Evolutionary conservation across 495 filamentous ascomycete species (phyloP), one percentile per base, ranked within the genome.

Genomic region (Penicillium cosmopolitanum): DNA sequence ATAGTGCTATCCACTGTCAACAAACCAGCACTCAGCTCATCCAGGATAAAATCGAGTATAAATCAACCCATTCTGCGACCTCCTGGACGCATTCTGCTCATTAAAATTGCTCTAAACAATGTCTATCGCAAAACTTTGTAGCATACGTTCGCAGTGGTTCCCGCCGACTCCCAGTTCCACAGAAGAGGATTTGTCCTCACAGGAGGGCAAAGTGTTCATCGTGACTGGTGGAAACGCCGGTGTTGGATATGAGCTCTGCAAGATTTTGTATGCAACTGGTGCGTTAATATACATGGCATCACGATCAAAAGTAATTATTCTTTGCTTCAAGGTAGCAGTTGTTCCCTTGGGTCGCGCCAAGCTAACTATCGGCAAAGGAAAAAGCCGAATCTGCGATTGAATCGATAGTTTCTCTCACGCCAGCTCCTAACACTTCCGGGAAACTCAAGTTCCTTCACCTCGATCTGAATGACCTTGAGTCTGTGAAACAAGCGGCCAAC

Each of bases 201-300:
- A 63, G 34, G 51, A 38, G 28, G 60, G 60, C 15, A 58, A 47
- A 19, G 51, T 58, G 6, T 51, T 55, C 23, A 53, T 63, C 16
- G 38, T 63, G 1, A 63, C 60, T 11, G 60, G 60, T 6, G 60
- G 55, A 11, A 53, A 57, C 28, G 50, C 60, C 12, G 55, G 60
- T 16, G 51, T 63, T 12, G 60, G 60, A 11, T n/a, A 58, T 6
- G 55, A 58, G 28, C 55, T 63, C 4, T 51, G 34, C 50, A 63
- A 33, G 10, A 55, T 63, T 15, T 43, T 58, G 0, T 63, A 63
- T 50, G 11, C 11, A n/a, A 40, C 11, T 1, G 15, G 15, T 40
- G 36, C 36, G 15, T 9, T 5, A 12, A n/a, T 40, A 12, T 40
- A 13, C 10, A 40, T 40, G 36, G 36, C 36, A n/a, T n/a, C 11